Evolutionary conservation across 169 alveolate genomes (phyloP).

Genomic region (Cardiosporidium cionae): DNA sequence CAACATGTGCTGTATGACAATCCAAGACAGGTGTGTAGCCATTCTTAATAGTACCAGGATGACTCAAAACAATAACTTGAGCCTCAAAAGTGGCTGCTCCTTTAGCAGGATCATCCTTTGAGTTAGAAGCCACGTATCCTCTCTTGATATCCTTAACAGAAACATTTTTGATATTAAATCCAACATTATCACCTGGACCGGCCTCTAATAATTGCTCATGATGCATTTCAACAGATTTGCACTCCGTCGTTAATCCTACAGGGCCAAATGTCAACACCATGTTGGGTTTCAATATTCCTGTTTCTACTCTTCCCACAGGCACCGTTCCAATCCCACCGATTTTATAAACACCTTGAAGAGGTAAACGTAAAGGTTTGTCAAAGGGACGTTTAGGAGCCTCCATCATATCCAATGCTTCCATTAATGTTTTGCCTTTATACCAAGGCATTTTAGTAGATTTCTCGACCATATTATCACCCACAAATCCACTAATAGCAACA

Average conservation of each 20-base stretch:
- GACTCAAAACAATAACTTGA: conserved; percentile 88
- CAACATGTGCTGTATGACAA: conserved; percentile 96
- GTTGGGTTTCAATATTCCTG: conserved; percentile 90
- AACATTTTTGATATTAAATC: conserved; percentile 87
- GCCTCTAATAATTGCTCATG: conserved; percentile 93
- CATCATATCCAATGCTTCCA: conserved; percentile 91
- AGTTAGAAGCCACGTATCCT: conserved; percentile 92
- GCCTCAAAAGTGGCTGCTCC: conserved; percentile 87
- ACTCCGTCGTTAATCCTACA: conserved; percentile 88
- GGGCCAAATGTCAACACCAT: conserved; percentile 88
- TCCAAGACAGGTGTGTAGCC: conserved; percentile 96
- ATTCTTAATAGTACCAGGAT: conserved; percentile 93
- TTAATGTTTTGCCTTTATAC: conserved; percentile 94
- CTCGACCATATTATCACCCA: conserved; percentile 95
- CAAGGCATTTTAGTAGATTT: conserved; percentile 90
- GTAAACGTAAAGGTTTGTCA: conserved; percentile 94
- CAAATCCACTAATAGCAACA: conserved; percentile 96
- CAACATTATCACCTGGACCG: conserved; percentile 96
- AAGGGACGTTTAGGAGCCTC: conserved; percentile 94
- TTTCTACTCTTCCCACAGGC: conserved; percentile 98
- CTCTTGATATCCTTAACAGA: conserved; percentile 90
- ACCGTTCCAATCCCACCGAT: conserved; percentile 99
- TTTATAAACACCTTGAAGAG: conserved; percentile 95
- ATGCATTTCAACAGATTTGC: conserved; percentile 97
- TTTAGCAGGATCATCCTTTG: conserved; percentile 95